Conservation (phyloP, 768 basidiomycete genomes). For the Dentipellis sp. region DNA sequence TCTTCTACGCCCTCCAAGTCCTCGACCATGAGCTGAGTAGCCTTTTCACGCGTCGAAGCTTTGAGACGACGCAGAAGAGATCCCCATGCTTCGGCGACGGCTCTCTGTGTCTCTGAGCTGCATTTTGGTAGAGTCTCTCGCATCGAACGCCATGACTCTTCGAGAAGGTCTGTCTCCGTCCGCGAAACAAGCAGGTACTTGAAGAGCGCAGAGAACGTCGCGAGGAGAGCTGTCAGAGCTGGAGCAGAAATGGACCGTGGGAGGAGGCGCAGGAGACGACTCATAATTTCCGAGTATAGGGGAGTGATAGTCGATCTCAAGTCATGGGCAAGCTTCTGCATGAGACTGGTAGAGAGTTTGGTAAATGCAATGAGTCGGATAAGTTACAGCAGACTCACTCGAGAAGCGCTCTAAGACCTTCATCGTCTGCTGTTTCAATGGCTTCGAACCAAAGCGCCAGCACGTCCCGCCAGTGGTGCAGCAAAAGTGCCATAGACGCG, state of each 20-base stretch:
- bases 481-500: constrained; percentile 68
- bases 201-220: constrained; percentile 62
- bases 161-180: constrained; percentile 39
- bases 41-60: constrained; percentile 41
- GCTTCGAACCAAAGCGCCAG: constrained; percentile 54
- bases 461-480: constrained; percentile 73
- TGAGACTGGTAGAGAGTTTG: constrained; percentile 35
- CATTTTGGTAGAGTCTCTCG: constrained; percentile 45
- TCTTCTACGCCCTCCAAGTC: constrained; percentile 46
- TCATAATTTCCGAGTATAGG: constrained; percentile 45
- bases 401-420: constrained; percentile 62
- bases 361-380: constrained; percentile 1
- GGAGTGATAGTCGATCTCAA: constrained; percentile 70
- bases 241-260: constrained; percentile 48
- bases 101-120: constrained; percentile 61
- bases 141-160: constrained; percentile 52
- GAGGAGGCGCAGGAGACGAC: constrained; percentile 47
- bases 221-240: constrained; percentile 53
- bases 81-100: constrained; percentile 85
- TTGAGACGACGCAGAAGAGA: constrained; percentile 67
- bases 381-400: constrained; percentile 42
- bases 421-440: constrained; percentile 53
- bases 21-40: constrained; percentile 45
- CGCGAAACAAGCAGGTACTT: constrained; percentile 65
- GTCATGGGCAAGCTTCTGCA: constrained; percentile 74